Percentiles rank a stretch among this genome's conserved stretches.
phyloP scores from a whole-genome alignment of 768 basidiomycete species.

The Tricholoma sp. region DNA sequence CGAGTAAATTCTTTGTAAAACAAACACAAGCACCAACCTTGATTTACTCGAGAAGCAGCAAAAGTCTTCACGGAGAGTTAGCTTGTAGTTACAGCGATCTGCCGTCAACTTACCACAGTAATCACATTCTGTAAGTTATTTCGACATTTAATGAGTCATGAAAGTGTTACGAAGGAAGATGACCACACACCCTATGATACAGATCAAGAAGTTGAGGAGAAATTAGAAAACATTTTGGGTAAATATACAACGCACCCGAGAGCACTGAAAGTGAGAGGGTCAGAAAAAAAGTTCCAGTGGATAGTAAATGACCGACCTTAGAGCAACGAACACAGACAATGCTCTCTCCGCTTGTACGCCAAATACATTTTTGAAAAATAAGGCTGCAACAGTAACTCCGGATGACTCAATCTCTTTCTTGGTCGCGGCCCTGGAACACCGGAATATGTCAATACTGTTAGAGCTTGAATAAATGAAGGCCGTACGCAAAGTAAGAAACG shows the following conservation, averaged over 20 bases:
- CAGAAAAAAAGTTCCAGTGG: background rate
- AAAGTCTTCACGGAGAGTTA: background rate
- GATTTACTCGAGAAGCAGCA: background rate
- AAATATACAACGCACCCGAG: background rate
- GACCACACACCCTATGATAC: background rate
- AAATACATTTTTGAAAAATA: constrained; percentile 65
- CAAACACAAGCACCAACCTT: background rate
- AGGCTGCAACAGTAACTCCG: constrained; percentile 55
- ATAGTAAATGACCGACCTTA: background rate
- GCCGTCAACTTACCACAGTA: background rate
- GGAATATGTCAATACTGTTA: background rate
- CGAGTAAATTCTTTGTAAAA: no score
- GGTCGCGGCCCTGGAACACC: constrained; percentile 59
- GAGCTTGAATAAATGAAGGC: no score
- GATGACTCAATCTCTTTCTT: constrained; percentile 57
- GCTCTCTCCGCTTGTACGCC: constrained; percentile 47
- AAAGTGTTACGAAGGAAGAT: background rate
- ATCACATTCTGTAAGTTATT: background rate
- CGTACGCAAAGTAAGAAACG: background rate
- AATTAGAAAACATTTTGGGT: background rate
- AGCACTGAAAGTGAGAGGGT: background rate
- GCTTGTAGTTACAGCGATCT: background rate
- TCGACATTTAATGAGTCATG: background rate
- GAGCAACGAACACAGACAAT: constrained; percentile 13
- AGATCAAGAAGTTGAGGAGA: background rate